Evolutionary conservation across 257 asterid genomes (phyloP), one percentile per base, ranked within the genome.

Genomic region (Przewalskia tangutica): DNA sequence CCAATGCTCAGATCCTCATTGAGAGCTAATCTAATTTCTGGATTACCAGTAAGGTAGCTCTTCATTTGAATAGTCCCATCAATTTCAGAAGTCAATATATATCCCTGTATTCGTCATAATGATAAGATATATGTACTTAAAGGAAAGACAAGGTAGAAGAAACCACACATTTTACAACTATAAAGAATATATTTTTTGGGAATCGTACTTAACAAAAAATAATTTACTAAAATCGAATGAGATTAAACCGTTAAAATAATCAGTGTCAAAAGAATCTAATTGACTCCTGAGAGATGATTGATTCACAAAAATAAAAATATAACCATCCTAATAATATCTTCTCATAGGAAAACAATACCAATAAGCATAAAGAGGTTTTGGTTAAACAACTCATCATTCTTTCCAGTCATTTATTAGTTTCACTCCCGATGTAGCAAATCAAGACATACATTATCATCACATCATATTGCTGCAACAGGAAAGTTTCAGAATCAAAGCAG

Each of bases 21-120:
- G 81, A 96, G 97, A 84, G 98, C 99, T 89, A 96, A 88, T 89
- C 89, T 91, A 91, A 96, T 94, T 90, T 96, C 98, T 83, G 98
- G 99, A 86, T 96, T 96, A 82, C 98, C 99, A 54, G 98, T 90
- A 77, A 96, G 92, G 88, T 93, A 94, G 86, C 99, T 96, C 97
- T 96, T 96, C 99, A 96, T 96, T 94, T 96, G 99, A 83, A 96
- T 96, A 81, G 99, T 94, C 60, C 99, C 99, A 86, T 96, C 99
- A 86, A 96, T 96, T 89, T 96, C 99, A 82, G 98, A 96, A 84
- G 99, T 96, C 91, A 93, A 90, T 85, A 96, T 93, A 87, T 94
- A 96, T 82, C 90, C 90, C 90, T 88, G 84, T 46, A 46, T 73
- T 59, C 64, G 65, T 42, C 46, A 77, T 42, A 55, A 62, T 84